phyloP scores from a whole-genome alignment of 306 rosid species.

The Lablab purpureus region DNA sequence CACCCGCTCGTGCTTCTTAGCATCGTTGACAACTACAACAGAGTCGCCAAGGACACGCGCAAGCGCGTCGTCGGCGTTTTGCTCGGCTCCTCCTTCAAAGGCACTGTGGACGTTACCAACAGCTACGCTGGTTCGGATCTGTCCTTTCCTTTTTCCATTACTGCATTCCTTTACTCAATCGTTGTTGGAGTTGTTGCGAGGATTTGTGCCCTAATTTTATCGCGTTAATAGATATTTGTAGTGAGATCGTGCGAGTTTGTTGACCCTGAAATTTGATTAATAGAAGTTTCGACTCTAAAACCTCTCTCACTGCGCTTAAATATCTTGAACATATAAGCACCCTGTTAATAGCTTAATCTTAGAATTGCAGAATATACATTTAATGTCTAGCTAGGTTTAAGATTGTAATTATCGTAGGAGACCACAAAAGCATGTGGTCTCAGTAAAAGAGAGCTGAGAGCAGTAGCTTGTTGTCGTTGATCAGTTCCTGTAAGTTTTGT shows the following conservation, averaged over 20 bases:
- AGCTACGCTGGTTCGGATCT: conserved; percentile 81
- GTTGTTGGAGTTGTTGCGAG: not conserved
- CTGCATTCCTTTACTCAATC: not conserved
- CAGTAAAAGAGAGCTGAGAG: no score
- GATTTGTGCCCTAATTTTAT: conserved; percentile 33
- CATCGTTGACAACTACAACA: conserved; percentile 90
- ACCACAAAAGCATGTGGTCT: no score
- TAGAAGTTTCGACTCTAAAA: not conserved
- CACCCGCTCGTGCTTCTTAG: conserved; percentile 89
- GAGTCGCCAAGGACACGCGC: conserved; percentile 88
- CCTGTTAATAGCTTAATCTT: no score
- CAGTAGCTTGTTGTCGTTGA: no score
- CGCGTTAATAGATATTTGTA: not conserved
- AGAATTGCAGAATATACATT: no score
- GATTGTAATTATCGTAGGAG: no score
- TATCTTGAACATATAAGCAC: no score
- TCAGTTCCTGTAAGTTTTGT: no score
- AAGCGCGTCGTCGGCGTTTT: conserved; percentile 88
- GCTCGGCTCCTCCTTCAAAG: conserved; percentile 79
- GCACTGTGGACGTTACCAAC: conserved; percentile 88
- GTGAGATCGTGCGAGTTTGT: not conserved
- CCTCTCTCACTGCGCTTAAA: no score
- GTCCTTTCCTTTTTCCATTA: not conserved
- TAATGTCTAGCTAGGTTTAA: no score
- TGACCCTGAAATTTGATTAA: not conserved